Evolutionary conservation across 495 filamentous ascomycete genomes (phyloP).

Genomic region (Penicillium bovifimosum): DNA sequence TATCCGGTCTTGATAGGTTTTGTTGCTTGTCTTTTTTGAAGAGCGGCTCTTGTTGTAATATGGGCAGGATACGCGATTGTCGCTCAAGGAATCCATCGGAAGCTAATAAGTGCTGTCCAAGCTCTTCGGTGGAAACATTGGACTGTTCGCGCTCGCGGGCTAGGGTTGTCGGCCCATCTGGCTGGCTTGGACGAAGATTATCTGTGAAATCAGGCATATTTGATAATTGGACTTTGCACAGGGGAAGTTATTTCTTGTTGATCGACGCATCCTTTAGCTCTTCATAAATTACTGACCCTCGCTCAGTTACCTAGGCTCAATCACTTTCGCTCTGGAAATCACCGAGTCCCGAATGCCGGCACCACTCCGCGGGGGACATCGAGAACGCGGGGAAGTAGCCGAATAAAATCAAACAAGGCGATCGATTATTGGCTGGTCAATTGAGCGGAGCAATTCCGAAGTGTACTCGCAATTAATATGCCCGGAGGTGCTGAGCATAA

Average conservation of each 20-base stretch:
- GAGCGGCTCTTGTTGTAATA: constrained; percentile 34
- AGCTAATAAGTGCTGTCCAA: constrained; percentile 36
- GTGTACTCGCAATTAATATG: neutral
- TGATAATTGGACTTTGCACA: neutral
- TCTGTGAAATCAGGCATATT: constrained; percentile 45
- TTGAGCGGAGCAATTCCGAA: neutral
- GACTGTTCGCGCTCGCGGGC: constrained; percentile 34
- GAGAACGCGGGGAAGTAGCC: constrained; percentile 20
- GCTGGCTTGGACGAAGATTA: constrained; percentile 35
- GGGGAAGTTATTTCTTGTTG: neutral
- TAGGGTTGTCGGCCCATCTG: constrained; percentile 34
- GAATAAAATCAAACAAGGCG: constrained; percentile 5
- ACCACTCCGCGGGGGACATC: constrained; percentile 10
- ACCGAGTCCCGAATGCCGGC: constrained; percentile 25
- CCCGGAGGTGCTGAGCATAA: neutral
- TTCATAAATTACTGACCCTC: neutral
- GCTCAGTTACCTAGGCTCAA: neutral
- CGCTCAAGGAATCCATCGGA: constrained; percentile 36
- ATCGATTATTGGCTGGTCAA: constrained; percentile 8
- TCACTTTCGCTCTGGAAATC: neutral
- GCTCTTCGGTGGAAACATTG: constrained; percentile 30
- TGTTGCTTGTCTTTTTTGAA: constrained; percentile 40
- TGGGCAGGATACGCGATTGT: constrained; percentile 34
- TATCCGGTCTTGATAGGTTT: constrained; percentile 41
- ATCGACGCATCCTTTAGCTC: too few relatives aligned